Conservation (phyloP, 106 monocot species). For the Narthecium ossifragum region DNA sequence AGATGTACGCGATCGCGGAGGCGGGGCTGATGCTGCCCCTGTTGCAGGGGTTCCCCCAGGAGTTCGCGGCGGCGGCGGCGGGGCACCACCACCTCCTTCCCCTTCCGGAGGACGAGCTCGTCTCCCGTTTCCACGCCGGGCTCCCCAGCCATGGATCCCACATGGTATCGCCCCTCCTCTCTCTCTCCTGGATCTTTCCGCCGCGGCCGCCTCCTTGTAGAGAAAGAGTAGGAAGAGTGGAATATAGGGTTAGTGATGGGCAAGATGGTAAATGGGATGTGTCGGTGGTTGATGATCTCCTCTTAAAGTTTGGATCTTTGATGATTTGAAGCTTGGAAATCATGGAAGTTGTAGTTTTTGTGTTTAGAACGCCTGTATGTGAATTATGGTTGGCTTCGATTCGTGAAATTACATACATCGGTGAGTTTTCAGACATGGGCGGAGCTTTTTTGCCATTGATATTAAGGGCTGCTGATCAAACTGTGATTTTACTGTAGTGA, state of each 20-base stretch:
- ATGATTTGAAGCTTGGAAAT: not conserved
- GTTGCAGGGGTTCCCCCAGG: slow-evolving; percentile 7
- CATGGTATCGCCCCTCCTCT: slow-evolving; percentile 7
- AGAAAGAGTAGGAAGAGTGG: no score
- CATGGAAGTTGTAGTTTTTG: not conserved
- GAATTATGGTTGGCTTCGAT: no score
- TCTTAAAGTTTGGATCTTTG: not conserved
- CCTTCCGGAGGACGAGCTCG: slow-evolving; percentile 6
- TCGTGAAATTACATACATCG: no score
- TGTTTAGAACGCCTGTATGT: no score
- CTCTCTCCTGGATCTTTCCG: not conserved
- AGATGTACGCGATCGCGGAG: slow-evolving; percentile 24
- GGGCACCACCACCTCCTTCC: slow-evolving; percentile 3
- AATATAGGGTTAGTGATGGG: no score
- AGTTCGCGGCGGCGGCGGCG: not conserved
- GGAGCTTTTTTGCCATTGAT: no score
- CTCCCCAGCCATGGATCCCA: not conserved
- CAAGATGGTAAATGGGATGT: no score
- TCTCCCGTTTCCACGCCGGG: slow-evolving; percentile 7
- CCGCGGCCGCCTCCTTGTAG: not conserved
- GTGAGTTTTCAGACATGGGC: no score
- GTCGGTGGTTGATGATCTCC: not conserved
- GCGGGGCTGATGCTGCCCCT: slow-evolving; percentile 12
- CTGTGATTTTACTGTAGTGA: no score
- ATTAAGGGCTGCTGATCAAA: no score